These are phyloP conservation scores for Candida labiduridarum DNA, from an alignment of 1,139 yeast genomes.

Conservation along the genomic window DNA sequence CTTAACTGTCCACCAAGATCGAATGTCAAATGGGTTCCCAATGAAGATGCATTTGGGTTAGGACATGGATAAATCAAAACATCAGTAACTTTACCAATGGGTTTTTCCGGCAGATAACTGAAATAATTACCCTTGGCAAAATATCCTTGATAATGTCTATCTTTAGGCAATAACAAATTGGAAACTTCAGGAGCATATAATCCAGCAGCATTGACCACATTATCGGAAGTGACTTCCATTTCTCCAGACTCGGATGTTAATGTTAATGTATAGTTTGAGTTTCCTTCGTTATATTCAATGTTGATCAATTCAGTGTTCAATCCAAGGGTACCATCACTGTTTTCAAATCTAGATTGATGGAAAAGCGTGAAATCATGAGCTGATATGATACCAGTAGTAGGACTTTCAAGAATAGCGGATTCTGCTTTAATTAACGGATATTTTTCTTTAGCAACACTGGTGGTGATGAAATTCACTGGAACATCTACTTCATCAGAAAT, in stretches of 20 bases:
- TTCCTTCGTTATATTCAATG: constrained; percentile 30
- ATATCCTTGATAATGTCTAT: constrained; percentile 56
- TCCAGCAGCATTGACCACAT: constrained; percentile 79
- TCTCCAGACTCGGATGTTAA: constrained; percentile 37
- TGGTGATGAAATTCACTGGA: constrained; percentile 58
- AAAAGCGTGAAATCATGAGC: constrained; percentile 75
- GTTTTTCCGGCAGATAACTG: constrained; percentile 48
- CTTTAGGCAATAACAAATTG: constrained; percentile 67
- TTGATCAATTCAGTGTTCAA: constrained; percentile 58
- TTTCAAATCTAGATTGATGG: constrained; percentile 53
- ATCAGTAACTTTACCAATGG: constrained; percentile 38
- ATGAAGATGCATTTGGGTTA: constrained; percentile 65
- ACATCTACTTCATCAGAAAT: constrained; percentile 57
- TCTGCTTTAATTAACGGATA: constrained; percentile 73
- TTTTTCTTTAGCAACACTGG: constrained; percentile 39
- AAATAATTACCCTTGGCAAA: constrained; percentile 89
- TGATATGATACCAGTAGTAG: constrained; percentile 82
- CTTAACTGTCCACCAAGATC: constrained; percentile 79
- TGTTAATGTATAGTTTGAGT: constrained; percentile 27
- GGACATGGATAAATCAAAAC: constrained; percentile 79
- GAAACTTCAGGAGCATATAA: constrained; percentile 69
- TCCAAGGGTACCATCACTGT: constrained; percentile 66
- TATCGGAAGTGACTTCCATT: constrained; percentile 53
- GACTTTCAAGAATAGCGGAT: constrained; percentile 69
- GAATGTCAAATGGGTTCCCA: constrained; percentile 86